These are phyloP conservation scores for Isabelozyma gotoi DNA, from an alignment of 805 yeast species.

Conservation along the genomic window DNA sequence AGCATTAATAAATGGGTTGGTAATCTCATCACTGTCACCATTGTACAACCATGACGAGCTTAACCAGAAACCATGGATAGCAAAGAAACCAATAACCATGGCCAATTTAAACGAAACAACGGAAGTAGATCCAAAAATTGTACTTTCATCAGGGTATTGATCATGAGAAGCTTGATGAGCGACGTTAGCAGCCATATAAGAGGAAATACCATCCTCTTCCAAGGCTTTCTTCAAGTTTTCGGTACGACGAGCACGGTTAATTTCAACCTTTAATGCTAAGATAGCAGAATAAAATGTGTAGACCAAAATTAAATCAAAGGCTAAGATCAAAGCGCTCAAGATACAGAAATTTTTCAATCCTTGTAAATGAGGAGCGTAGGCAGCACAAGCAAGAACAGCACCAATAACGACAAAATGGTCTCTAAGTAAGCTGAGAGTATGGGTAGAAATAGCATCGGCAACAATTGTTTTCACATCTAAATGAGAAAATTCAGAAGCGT, in stretches of 20 bases:
- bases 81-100: conserved; percentile 57
- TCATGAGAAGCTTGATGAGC: conserved; percentile 49
- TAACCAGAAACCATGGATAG: conserved; percentile 64
- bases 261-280: conserved; percentile 84
- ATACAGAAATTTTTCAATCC: conserved; percentile 82
- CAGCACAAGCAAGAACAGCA: conserved; percentile 66
- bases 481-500: conserved; percentile 34
- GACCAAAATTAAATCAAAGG: conserved; percentile 69
- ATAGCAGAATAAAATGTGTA: conserved; percentile 83
- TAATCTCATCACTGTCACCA: conserved; percentile 6
- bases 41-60: conserved; percentile 69
- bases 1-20: conserved; percentile 12
- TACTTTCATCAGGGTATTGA: conserved; percentile 31
- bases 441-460: conserved; percentile 39
- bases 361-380: conserved; percentile 64
- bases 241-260: conserved; percentile 79
- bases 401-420: conserved; percentile 73
- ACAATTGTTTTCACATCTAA: conserved; percentile 45
- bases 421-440: conserved; percentile 57
- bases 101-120: conserved; percentile 60
- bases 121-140: conserved; percentile 23
- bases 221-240: conserved; percentile 73
- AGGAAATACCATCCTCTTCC: conserved; percentile 90
- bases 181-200: conserved; percentile 63
- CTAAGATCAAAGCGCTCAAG: conserved; percentile 65